Conservation (phyloP, 768 basidiomycete species). For the Cystobasidium onofrii region DNA sequence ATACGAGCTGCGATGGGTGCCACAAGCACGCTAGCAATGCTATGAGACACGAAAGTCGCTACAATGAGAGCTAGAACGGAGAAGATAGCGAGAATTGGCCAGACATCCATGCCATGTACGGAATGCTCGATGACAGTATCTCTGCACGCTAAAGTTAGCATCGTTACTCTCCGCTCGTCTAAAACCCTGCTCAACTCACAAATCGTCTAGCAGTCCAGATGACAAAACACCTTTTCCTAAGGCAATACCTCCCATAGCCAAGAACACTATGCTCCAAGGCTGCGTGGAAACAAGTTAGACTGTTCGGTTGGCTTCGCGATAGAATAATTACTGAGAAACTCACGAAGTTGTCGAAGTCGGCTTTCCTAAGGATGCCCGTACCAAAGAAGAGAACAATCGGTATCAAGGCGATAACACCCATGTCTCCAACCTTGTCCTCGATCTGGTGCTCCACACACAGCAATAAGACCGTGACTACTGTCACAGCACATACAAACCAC, state of each 20-base stretch:
- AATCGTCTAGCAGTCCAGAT: constrained; percentile 72
- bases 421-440: constrained; percentile 73
- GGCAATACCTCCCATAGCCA: constrained; percentile 96
- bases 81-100: constrained; percentile 44
- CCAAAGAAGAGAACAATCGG: constrained; percentile 90
- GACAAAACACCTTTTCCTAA: constrained; percentile 86
- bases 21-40: constrained; percentile 85
- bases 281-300: constrained; percentile 47
- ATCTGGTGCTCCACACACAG: constrained; percentile 83
- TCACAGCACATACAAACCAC: constrained; percentile 79
- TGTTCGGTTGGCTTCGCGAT: too few relatives aligned
- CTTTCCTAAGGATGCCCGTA: constrained; percentile 87
- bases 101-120: constrained; percentile 42
- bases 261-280: constrained; percentile 86
- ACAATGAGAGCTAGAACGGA: constrained; percentile 51
- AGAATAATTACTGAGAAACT: too few relatives aligned
- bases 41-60: constrained; percentile 85
- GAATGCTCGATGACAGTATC: constrained; percentile 36
- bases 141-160: not conserved
- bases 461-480: constrained; percentile 69
- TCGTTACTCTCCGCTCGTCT: not conserved
- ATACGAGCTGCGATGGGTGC: constrained; percentile 92
- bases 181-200: constrained; percentile 50
- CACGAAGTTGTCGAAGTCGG: constrained; percentile 71
- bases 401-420: constrained; percentile 92